Base-by-base conservation (phyloP, 805 yeast species). In the Starmera dryadoides region DNA sequence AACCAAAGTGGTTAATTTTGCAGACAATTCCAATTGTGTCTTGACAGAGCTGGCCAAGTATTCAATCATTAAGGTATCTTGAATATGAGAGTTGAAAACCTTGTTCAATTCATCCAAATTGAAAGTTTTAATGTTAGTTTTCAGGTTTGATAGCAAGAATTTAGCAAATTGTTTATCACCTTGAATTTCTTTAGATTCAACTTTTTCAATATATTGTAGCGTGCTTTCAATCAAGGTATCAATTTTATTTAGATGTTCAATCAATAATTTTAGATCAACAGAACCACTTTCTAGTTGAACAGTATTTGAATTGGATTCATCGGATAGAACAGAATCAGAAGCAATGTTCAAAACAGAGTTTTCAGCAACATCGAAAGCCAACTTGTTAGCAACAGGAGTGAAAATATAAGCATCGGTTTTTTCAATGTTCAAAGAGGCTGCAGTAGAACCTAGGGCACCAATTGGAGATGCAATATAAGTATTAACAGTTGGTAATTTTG, bases 41-140 rank as follows among this genome's bases (percentile, higher is more conserved):
- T 83, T 85, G 51, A 87, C 79, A 40, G 93, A 84, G 49, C 81
- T 78, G 41, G 95, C 81, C 62, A 87, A 71, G 57, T 81, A 84
- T 57, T 85, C 91, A 46, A 87, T 74, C 78, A 86, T 76, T 44
- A 84, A 69, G 33, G 86, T 79, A 53, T 87, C 95, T 60, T 85
- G 87, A 56, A 81, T 69, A 58, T 85, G 88, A 29, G 75, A 70
- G 56, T 76, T 77, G 69, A 86, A 78, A 45, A 79, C 71, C 46
- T 69, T 62, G 55, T 75, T 77, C 51, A 83, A 68, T 37, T 70
- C 69, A 34, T 73, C 76, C 45, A 49, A 47, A 40, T 57, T 53
- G 44, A 69, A 58, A 41, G 77, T 69, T 42, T 69, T 65, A 45
- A 79, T 75, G 49, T 70, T 73, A 49, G 66, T 65, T 50, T 68